These are phyloP conservation scores for Omphalotus guepiniiformis DNA, from an alignment of 768 basidiomycete genomes.

Conservation along the genomic window DNA sequence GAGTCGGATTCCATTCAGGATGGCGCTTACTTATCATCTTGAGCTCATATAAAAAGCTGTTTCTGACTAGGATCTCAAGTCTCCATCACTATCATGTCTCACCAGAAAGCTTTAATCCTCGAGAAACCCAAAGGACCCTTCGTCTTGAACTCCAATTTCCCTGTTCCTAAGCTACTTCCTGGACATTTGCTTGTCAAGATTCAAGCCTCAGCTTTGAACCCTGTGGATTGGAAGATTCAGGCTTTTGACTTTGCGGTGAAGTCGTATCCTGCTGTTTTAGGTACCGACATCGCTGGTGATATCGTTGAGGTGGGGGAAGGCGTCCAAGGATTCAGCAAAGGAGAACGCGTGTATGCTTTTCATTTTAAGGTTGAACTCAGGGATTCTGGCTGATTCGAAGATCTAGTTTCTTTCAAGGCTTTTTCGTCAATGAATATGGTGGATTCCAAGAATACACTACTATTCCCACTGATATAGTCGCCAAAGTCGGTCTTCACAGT, in stretches of 20 bases:
- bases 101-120: slow-evolving; percentile 7
- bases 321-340: slow-evolving; percentile 43
- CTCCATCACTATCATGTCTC: slow-evolving; percentile 1
- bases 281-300: slow-evolving; percentile 48
- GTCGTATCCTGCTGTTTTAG: slow-evolving; percentile 42
- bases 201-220: slow-evolving; percentile 3
- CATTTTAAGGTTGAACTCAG: neutral
- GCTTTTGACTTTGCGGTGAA: slow-evolving; percentile 30
- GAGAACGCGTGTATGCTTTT: slow-evolving; percentile 47
- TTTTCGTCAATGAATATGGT: slow-evolving; percentile 31
- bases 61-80: too few relatives aligned
- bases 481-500: slow-evolving; percentile 29
- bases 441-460: slow-evolving; percentile 45
- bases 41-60: too few relatives aligned
- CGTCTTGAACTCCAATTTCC: neutral
- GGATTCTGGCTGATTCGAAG: neutral
- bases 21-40: too few relatives aligned
- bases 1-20: too few relatives aligned
- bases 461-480: slow-evolving; percentile 33
- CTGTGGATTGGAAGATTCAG: slow-evolving; percentile 25
- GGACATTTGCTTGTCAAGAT: slow-evolving; percentile 3
- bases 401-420: slow-evolving; percentile 38
- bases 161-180: neutral
- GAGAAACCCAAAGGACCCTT: neutral
- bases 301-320: slow-evolving; percentile 49